Evolutionary conservation across 163 green algal genomes (phyloP), one percentile per base, ranked within the genome.

Genomic region (Prototheca cutis): DNA sequence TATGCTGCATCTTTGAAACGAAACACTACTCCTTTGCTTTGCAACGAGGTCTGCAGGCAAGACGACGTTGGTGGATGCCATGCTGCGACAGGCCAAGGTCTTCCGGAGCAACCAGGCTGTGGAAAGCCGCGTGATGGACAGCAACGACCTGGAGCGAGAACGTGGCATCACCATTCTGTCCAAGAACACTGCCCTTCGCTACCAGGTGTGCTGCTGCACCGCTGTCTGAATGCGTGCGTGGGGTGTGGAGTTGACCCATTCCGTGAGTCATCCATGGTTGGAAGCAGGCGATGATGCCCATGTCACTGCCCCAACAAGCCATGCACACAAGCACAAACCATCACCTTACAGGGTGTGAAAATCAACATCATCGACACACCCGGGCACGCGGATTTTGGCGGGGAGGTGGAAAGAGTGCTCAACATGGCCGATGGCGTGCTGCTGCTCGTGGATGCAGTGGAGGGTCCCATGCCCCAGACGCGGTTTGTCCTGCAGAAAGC

Each of bases 361-460:
- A 95, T 99, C 69, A 99, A 99, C 75, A 93, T 99, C 77, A 97
- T 99, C 55, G 93, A 99, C 74, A 99, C 93, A 1, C 93, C 93
- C 3, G 93, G 93, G 51, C 93, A 99, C 86, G 89, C 90, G 27
- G 93, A 99, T 74, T 99, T 99, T 77, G 93, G 93, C 47, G 93
- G 93, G 2, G 93, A 99, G 74, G 93, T 99, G 25, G 93, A 98
- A 82, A 86, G 93, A 29, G 90, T 98, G 39, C 83, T 99, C 47
- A 97, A 97, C 80, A 99, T 99, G 93, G 93, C 87, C 55, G 93
- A 99, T 63, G 91, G 90, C 58, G 92, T 99, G 69, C 75, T 99
- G 59, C 84, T 99, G 61, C 81, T 99, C 62, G 89, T 99, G 32
- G 92, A 99, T 71, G 77, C 72, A 6, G 89, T 96, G 36, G 91